Evolutionary conservation across 164 flowering plant species (phyloP).

Genomic region (Berberis thunbergii): DNA sequence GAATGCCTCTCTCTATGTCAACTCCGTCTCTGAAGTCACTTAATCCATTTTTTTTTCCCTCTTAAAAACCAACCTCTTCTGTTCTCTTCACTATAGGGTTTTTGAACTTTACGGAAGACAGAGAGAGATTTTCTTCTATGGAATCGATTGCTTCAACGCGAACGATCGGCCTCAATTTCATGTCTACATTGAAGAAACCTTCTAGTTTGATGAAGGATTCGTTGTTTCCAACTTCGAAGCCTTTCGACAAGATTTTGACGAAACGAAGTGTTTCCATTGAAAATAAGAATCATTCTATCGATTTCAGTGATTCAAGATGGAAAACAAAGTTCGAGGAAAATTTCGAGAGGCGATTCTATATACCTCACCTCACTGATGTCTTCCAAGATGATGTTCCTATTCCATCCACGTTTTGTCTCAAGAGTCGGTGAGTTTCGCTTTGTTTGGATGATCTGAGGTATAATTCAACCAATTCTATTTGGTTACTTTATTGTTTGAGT

Average conservation of each 20-base stretch:
- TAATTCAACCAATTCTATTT: background rate
- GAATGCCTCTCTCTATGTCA: too few species aligned
- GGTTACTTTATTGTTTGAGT: background rate
- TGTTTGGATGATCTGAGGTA: background rate
- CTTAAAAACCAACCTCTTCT: too few species aligned
- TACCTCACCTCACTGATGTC: slow-evolving; percentile 71
- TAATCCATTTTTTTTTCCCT: too few species aligned
- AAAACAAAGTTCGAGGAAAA: slow-evolving; percentile 52
- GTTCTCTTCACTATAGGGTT: too few species aligned
- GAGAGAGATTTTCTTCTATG: slow-evolving; percentile 20
- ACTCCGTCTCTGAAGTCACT: too few species aligned
- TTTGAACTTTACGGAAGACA: background rate
- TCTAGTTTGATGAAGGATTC: background rate
- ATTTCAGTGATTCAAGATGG: slow-evolving; percentile 72
- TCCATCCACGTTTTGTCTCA: slow-evolving; percentile 85
- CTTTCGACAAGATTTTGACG: background rate
- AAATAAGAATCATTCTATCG: background rate
- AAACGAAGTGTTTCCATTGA: background rate
- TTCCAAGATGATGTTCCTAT: slow-evolving; percentile 36
- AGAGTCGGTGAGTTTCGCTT: slow-evolving; percentile 27
- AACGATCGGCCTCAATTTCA: slow-evolving; percentile 15
- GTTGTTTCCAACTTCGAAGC: background rate
- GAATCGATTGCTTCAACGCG: slow-evolving; percentile 28
- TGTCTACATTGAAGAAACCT: slow-evolving; percentile 7
- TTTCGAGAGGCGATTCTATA: slow-evolving; percentile 54